Evolutionary conservation across 2,329 filamentous ascomycete species (phyloP).

Genomic region (Fonsecaea pugnacius): DNA sequence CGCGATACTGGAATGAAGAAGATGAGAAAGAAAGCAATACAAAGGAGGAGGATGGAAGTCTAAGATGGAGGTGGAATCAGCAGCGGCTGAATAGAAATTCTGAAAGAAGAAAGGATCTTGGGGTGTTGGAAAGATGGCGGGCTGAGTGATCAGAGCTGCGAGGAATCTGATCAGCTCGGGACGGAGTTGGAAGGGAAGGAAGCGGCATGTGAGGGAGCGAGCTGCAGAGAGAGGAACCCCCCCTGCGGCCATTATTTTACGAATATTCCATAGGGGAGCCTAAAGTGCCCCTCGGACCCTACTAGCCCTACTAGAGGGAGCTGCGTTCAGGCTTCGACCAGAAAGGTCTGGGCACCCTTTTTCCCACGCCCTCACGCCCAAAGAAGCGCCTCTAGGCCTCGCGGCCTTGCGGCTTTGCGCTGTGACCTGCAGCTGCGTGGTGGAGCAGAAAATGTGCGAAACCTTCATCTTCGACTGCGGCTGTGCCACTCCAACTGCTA

Average conservation of each 20-base stretch:
- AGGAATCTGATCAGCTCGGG: constrained; percentile 18
- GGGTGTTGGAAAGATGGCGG: constrained; percentile 16
- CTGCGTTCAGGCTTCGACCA: constrained; percentile 8
- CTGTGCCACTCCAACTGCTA: not conserved
- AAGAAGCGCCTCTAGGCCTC: not conserved
- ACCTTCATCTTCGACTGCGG: not conserved
- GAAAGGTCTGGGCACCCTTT: constrained; percentile 14
- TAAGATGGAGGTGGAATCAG: constrained; percentile 15
- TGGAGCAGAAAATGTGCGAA: not conserved
- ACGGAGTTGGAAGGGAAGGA: constrained; percentile 16
- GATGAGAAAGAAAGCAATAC: constrained; percentile 27
- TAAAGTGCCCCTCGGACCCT: not conserved
- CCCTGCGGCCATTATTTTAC: not conserved
- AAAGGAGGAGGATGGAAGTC: constrained; percentile 13
- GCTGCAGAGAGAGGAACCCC: constrained; percentile 3
- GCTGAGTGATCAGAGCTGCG: constrained; percentile 31
- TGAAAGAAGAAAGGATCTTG: constrained; percentile 22
- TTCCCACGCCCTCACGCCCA: not conserved
- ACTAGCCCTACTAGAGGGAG: not conserved
- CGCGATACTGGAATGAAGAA: constrained; percentile 16
- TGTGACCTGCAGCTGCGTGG: not conserved
- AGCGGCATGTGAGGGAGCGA: constrained; percentile 5
- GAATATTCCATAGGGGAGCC: constrained; percentile 10
- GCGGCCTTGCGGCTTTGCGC: not conserved
- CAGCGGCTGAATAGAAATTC: constrained; percentile 26